Conservation (phyloP, 1,284 basidiomycete genomes). For the Ganoderma sp. region DNA sequence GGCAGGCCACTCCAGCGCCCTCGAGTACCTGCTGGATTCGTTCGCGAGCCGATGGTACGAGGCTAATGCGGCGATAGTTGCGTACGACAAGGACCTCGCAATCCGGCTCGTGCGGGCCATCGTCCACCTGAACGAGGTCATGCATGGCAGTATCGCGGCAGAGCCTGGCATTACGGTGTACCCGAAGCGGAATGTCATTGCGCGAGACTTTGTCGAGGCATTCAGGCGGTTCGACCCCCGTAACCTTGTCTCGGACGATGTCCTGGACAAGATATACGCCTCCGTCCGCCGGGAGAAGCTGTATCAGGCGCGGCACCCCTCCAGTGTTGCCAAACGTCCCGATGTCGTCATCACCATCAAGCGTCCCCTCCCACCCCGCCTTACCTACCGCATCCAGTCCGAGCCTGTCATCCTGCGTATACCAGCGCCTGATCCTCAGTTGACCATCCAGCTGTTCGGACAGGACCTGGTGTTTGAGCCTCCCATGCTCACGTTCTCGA, state of each 20-base stretch:
- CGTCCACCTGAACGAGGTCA: conserved; percentile 84
- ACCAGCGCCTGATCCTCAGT: conserved; percentile 77
- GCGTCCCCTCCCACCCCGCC: conserved; percentile 72
- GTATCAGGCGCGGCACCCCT: conserved; percentile 67
- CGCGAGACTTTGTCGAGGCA: conserved; percentile 78
- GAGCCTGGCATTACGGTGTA: conserved; percentile 68
- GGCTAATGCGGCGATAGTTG: conserved; percentile 80
- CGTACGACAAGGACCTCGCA: conserved; percentile 81
- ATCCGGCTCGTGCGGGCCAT: conserved; percentile 83
- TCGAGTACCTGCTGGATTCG: conserved; percentile 79
- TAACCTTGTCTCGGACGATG: conserved; percentile 71
- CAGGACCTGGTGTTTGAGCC: conserved; percentile 89
- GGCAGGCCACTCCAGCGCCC: conserved; percentile 49
- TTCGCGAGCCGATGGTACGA: conserved; percentile 91
- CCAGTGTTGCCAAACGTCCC: conserved; percentile 44
- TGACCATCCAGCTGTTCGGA: conserved; percentile 83
- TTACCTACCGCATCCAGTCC: conserved; percentile 86
- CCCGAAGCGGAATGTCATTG: conserved; percentile 67
- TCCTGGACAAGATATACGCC: conserved; percentile 77
- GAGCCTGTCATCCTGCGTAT: conserved; percentile 85
- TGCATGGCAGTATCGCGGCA: conserved; percentile 70
- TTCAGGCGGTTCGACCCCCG: conserved; percentile 79
- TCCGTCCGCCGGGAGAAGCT: conserved; percentile 77
- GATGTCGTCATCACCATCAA: conserved; percentile 71
- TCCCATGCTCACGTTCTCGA: conserved; percentile 76